phyloP scores from a whole-genome alignment of 2,329 filamentous ascomycete species.

The Aschersonia sp. region DNA sequence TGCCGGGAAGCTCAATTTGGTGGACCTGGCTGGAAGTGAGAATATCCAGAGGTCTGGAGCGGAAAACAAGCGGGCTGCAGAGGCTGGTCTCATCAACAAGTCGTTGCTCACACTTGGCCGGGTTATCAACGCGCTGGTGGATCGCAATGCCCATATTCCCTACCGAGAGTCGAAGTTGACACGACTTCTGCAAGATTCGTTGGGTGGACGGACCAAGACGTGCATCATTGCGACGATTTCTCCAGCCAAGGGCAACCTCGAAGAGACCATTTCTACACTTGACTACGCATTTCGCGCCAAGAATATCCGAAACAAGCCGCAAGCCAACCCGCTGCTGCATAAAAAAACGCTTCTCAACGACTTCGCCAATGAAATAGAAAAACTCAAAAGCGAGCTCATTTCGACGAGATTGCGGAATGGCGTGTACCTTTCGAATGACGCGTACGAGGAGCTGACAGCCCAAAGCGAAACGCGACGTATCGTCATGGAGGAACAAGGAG shows the following conservation, averaged over 20 bases:
- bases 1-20: constrained; percentile 86
- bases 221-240: constrained; percentile 98
- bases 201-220: constrained; percentile 90
- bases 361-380: constrained; percentile 86
- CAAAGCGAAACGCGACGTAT: constrained; percentile 88
- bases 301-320: constrained; percentile 96
- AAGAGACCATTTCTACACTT: constrained; percentile 94
- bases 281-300: constrained; percentile 97
- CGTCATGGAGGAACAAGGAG: constrained; percentile 78
- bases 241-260: constrained; percentile 84
- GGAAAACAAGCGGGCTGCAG: constrained; percentile 92
- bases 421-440: constrained; percentile 80
- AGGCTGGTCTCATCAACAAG: constrained; percentile 97
- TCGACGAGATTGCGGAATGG: constrained; percentile 87
- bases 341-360: constrained; percentile 88
- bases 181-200: constrained; percentile 83
- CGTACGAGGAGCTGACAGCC: constrained; percentile 79
- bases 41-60: constrained; percentile 95
- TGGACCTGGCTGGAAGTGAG: constrained; percentile 92
- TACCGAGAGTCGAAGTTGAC: constrained; percentile 92
- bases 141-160: constrained; percentile 79
- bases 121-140: constrained; percentile 94
- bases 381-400: constrained; percentile 84
- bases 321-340: constrained; percentile 80
- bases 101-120: constrained; percentile 85